These are phyloP conservation scores for Ceratocystis cacaofunesta DNA, from an alignment of 2,329 filamentous ascomycete species.

Conservation along the genomic window DNA sequence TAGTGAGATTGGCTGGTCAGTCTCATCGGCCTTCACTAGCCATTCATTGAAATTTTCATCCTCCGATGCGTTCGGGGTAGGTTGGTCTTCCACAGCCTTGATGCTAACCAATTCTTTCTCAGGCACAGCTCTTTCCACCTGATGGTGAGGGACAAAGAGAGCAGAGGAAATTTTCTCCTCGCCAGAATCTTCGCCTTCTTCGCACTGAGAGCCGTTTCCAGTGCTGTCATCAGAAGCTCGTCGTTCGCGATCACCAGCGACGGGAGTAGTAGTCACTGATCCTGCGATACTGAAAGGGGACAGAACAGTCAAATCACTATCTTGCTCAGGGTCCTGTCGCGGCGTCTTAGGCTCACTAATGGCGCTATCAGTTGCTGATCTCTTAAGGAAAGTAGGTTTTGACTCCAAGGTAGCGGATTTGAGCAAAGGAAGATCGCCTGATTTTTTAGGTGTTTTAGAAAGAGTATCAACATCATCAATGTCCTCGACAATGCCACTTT, in stretches of 20 bases:
- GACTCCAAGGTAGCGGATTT: neutral
- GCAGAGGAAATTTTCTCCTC: slow-evolving; percentile 81
- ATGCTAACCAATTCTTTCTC: slow-evolving; percentile 1
- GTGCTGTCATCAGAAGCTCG: slow-evolving; percentile 28
- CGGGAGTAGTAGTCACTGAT: slow-evolving; percentile 9
- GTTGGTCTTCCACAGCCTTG: slow-evolving; percentile 6
- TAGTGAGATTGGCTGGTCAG: slow-evolving; percentile 21
- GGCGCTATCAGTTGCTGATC: neutral
- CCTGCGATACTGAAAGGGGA: slow-evolving; percentile 15
- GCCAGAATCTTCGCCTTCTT: slow-evolving; percentile 47
- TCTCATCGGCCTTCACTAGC: slow-evolving; percentile 44
- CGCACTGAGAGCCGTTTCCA: slow-evolving; percentile 22
- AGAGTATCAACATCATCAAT: neutral
- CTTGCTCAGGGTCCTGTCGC: slow-evolving; percentile 6
- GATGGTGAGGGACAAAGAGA: slow-evolving; percentile 63
- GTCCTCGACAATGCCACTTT: neutral
- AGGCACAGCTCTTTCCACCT: slow-evolving; percentile 6
- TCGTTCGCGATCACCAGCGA: slow-evolving; percentile 18
- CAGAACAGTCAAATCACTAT: slow-evolving; percentile 7
- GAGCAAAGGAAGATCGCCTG: slow-evolving; percentile 1
- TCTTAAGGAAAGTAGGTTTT: neutral
- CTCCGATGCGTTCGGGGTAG: slow-evolving; percentile 13
- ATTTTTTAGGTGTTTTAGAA: slow-evolving; percentile 10
- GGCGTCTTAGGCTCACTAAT: slow-evolving; percentile 1
- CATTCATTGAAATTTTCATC: slow-evolving; percentile 34